phyloP scores from a whole-genome alignment of 257 asterid species.

The Asclepias syriaca region DNA sequence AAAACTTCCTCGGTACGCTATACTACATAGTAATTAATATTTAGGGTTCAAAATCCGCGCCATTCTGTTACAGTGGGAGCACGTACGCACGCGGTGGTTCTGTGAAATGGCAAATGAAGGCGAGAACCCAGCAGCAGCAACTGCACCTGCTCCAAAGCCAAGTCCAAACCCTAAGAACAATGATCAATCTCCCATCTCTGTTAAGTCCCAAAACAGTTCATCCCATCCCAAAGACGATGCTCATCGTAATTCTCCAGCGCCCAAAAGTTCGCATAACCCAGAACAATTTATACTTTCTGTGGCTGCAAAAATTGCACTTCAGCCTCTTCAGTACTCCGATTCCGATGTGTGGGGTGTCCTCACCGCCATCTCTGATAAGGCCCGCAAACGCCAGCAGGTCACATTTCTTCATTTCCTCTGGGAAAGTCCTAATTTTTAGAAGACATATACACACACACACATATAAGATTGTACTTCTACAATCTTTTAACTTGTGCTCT shows the following conservation, averaged over 20 bases:
- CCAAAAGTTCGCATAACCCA: slow-evolving; percentile 26
- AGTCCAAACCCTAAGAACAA: slow-evolving; percentile 16
- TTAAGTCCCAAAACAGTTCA: slow-evolving; percentile 23
- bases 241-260: slow-evolving; percentile 21
- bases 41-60: slow-evolving; percentile 18
- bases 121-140: slow-evolving; percentile 19
- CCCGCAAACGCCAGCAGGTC: slow-evolving; percentile 89
- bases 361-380: slow-evolving; percentile 87
- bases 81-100: neutral
- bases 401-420: neutral
- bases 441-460: neutral
- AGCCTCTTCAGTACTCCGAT: slow-evolving; percentile 76
- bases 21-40: neutral
- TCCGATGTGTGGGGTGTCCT: slow-evolving; percentile 95
- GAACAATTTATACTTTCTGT: slow-evolving; percentile 54
- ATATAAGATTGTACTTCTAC: neutral
- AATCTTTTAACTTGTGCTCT: neutral
- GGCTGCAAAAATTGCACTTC: slow-evolving; percentile 69
- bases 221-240: slow-evolving; percentile 25
- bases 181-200: slow-evolving; percentile 16
- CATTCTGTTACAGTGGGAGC: neutral
- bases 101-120: slow-evolving; percentile 47
- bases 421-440: neutral
- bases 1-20: slow-evolving; percentile 15
- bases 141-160: slow-evolving; percentile 23